These are phyloP conservation scores for Rhexocercosporidium sp. DNA, from an alignment of 2,329 filamentous ascomycete genomes.

Conservation along the genomic window DNA sequence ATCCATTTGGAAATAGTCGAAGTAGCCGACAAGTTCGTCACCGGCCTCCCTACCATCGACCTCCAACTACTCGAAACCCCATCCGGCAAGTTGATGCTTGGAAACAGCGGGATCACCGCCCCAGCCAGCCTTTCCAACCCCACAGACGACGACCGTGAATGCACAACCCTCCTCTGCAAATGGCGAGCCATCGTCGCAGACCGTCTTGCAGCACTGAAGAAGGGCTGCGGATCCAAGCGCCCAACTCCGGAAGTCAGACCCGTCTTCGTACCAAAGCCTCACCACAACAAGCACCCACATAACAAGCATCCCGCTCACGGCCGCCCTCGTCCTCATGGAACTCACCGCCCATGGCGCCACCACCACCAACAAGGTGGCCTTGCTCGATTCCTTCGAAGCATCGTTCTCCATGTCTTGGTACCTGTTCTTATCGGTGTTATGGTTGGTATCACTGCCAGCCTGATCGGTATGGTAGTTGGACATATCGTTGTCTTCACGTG, in stretches of 20 bases:
- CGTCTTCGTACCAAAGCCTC: conserved; percentile 19
- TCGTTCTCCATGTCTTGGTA: conserved; percentile 67
- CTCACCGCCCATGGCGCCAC: conserved; percentile 40
- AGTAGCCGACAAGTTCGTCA: conserved; percentile 60
- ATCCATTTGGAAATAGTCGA: conserved; percentile 65
- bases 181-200: conserved; percentile 57
- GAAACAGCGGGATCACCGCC: conserved; percentile 46
- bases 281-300: conserved; percentile 19
- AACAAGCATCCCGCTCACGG: conserved; percentile 35
- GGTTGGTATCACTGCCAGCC: conserved; percentile 69
- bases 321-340: conserved; percentile 32
- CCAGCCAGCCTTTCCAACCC: conserved; percentile 39
- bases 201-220: conserved; percentile 46
- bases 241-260: conserved; percentile 29
- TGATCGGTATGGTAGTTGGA: conserved; percentile 70
- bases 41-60: conserved; percentile 59
- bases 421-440: conserved; percentile 72
- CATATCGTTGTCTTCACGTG: conserved; percentile 64
- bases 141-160: conserved; percentile 44
- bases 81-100: conserved; percentile 60
- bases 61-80: conserved; percentile 67
- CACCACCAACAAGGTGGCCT: conserved; percentile 48
- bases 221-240: conserved; percentile 46
- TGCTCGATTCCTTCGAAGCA: conserved; percentile 56
- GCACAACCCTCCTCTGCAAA: conserved; percentile 57